Conservation (phyloP, 2,329 filamentous ascomycete genomes). For the Diaporthe vaccinii region DNA sequence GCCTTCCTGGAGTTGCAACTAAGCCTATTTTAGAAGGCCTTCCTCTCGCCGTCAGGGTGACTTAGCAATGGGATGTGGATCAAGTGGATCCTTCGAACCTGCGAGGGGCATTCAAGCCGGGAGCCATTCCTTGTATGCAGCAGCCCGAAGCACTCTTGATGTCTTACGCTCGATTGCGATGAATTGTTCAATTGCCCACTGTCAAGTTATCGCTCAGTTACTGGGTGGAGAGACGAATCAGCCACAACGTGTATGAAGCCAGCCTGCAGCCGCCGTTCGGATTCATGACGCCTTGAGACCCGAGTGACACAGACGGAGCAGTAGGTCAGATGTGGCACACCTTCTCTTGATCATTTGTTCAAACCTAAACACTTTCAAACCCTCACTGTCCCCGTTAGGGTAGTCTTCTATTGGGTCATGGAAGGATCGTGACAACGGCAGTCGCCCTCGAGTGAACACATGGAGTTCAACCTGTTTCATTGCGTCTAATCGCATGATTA, state of each 20-base stretch:
- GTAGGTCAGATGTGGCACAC: slow-evolving; percentile 16
- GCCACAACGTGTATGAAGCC: not conserved
- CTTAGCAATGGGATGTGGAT: not conserved
- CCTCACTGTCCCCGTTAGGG: not conserved
- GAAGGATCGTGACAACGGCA: slow-evolving; percentile 8
- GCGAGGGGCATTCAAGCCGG: not conserved
- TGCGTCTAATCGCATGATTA: not conserved
- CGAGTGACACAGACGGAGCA: not conserved
- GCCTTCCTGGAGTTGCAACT: not conserved
- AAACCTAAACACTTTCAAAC: not conserved
- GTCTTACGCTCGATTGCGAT: not conserved
- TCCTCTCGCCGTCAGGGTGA: not conserved
- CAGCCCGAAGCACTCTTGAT: not conserved
- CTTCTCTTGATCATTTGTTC: not conserved
- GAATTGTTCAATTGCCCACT: accelerated
- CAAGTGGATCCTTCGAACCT: not conserved
- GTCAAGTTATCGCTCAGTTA: not conserved
- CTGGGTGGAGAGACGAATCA: not conserved
- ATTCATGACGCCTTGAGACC: not conserved
- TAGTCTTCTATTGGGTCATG: not conserved
- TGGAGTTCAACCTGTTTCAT: not conserved
- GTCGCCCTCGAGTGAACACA: not conserved
- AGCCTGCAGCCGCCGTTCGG: not conserved
- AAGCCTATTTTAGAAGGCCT: not conserved
- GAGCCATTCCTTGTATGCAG: not conserved